A percentile compares a stretch with the other conserved stretches of the same genome.
phyloP scores from a whole-genome alignment of 169 alveolate genomes.

The Perkinsus olseni region DNA sequence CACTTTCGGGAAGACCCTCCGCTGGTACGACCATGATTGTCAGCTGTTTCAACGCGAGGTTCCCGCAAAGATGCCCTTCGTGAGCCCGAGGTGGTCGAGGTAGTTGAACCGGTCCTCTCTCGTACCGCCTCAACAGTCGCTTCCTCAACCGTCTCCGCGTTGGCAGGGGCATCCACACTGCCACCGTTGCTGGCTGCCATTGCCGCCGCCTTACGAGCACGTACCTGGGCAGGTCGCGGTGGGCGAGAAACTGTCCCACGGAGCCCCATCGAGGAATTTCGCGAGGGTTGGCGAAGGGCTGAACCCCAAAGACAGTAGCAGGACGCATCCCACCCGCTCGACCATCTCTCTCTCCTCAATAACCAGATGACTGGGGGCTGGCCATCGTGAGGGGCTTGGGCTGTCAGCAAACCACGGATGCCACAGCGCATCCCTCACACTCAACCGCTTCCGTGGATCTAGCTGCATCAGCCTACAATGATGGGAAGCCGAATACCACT shows the following conservation, averaged over 20 bases:
- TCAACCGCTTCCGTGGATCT: neutral
- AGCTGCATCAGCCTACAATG: neutral
- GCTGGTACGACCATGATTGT: too few relatives aligned
- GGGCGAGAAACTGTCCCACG: too few relatives aligned
- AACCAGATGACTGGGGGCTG: neutral
- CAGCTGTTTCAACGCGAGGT: neutral
- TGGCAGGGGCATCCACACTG: neutral
- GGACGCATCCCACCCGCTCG: neutral
- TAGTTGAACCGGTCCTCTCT: neutral
- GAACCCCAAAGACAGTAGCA: too few relatives aligned
- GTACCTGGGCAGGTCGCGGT: too few relatives aligned
- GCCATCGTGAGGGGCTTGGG: neutral
- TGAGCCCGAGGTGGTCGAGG: neutral
- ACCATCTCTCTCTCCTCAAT: neutral
- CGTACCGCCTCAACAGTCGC: neutral
- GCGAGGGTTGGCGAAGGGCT: too few relatives aligned
- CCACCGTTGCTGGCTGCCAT: neutral
- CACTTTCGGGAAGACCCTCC: too few relatives aligned
- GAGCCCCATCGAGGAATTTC: too few relatives aligned
- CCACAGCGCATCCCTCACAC: neutral
- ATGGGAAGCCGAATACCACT: neutral
- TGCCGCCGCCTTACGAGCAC: too few relatives aligned
- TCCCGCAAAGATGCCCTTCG: neutral
- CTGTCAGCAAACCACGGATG: slow-evolving; percentile 6
- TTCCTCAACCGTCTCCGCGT: neutral